phyloP scores from a whole-genome alignment of 139 green algal genomes.

The Ostreobium quekettii region DNA sequence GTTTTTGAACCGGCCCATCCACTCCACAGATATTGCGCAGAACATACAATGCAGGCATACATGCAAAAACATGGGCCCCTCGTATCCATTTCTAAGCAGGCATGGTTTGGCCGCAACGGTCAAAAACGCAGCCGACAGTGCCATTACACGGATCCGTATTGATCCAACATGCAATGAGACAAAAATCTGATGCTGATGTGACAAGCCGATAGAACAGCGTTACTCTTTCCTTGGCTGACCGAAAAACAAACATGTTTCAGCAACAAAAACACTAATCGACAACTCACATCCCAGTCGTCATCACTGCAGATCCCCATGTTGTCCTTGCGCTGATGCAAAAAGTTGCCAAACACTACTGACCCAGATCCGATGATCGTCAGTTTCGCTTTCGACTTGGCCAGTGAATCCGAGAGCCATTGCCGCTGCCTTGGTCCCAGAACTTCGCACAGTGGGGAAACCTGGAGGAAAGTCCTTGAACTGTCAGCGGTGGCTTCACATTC shows the following conservation, averaged over 20 bases:
- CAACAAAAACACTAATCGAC: not conserved
- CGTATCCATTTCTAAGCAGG: too few relatives aligned
- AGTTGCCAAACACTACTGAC: conserved; percentile 32
- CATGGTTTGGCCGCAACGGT: too few relatives aligned
- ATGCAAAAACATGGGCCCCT: too few relatives aligned
- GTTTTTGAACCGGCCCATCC: too few relatives aligned
- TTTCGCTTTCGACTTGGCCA: conserved; percentile 24
- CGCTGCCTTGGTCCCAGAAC: conserved; percentile 38
- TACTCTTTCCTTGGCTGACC: too few relatives aligned
- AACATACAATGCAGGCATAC: too few relatives aligned
- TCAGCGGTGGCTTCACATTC: not conserved
- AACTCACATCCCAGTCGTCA: conserved; percentile 33
- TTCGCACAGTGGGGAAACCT: conserved; percentile 32
- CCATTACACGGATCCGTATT: too few relatives aligned
- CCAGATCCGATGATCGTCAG: conserved; percentile 37
- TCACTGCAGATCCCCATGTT: conserved; percentile 25
- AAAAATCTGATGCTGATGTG: too few relatives aligned
- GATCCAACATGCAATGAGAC: too few relatives aligned
- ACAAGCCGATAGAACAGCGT: too few relatives aligned
- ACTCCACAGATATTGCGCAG: too few relatives aligned
- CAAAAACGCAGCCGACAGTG: too few relatives aligned
- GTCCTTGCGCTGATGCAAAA: conserved; percentile 10
- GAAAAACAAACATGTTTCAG: not conserved
- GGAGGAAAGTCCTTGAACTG: not conserved
- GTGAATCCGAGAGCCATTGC: conserved; percentile 29